Evolutionary conservation across 2,329 filamentous ascomycete species (phyloP), one percentile per base, ranked within the genome.

Genomic region (Capronia coronata): DNA sequence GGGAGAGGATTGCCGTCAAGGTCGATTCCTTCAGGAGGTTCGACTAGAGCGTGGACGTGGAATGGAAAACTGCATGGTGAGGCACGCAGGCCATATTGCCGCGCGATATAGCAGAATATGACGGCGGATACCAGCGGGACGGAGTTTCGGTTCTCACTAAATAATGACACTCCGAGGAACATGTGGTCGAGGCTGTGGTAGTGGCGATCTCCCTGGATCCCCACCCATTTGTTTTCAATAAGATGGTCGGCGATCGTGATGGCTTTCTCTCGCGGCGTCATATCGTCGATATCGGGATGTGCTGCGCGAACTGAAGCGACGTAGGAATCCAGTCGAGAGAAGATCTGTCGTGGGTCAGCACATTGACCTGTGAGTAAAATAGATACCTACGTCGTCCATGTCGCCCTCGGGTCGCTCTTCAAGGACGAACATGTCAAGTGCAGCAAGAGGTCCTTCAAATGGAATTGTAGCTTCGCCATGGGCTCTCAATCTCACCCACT

Each of bases 401-500:
- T 94, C 88, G n/a, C 84, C 59, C 4, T 49, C 82, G 23, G 76
- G 74, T 14, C 80, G 77, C 47, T 84, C 83, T 57, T 84, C 80
- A 22, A 91, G 72, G 39, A 94, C 80, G 67, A 97, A 97, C 68
- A 97, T 77, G 66, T 97, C 93, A 65, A 94, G 94, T 11, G 84
- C 85, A 16, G 83, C 85, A 13, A 97, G 71, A 1, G 84, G 32
- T 21, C 25, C 39, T 29, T 56, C 54, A 16, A 95, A 73, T 6
- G 78, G 65, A 18, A 81, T 71, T 46, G 72, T 67, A 46, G 77
- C 73, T 13, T 46, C 16, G n/a, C 27, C 40, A 4, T 75, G 71
- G 21, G 68, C 64, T 35, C 66, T 68, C 46, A 86, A 58, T 46
- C 75, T 75, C 54, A 71, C 71, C 91, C 90, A 97, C 63, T 87